Conservation (phyloP, 2,329 filamentous ascomycete genomes). For the Fulvia fulva region DNA sequence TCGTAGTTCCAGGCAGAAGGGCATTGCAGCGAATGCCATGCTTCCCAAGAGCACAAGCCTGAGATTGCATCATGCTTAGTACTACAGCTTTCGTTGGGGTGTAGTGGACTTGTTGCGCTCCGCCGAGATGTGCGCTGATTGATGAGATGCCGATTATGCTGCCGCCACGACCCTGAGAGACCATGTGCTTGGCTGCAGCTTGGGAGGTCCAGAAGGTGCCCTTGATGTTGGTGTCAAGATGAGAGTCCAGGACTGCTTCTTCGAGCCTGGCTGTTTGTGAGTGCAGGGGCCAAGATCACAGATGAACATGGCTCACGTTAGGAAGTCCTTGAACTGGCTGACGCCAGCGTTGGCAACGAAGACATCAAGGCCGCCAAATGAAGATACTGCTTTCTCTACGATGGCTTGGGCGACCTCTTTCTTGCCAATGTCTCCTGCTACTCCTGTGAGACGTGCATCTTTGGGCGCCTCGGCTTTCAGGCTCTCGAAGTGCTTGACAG, state of each 20-base stretch:
- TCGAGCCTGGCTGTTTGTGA: slow-evolving; percentile 45
- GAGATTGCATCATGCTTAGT: slow-evolving; percentile 75
- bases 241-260: slow-evolving; percentile 62
- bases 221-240: slow-evolving; percentile 76
- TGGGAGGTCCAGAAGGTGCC: slow-evolving; percentile 83
- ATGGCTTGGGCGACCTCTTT: slow-evolving; percentile 66
- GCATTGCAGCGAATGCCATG: slow-evolving; percentile 78
- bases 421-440: slow-evolving; percentile 72
- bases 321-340: slow-evolving; percentile 81
- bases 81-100: slow-evolving; percentile 85
- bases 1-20: slow-evolving; percentile 74
- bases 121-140: slow-evolving; percentile 74
- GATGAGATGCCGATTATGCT: slow-evolving; percentile 73
- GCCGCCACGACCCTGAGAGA: slow-evolving; percentile 62
- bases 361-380: slow-evolving; percentile 55
- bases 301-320: slow-evolving; percentile 52
- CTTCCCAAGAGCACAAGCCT: slow-evolving; percentile 70
- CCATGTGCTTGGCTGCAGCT: slow-evolving; percentile 80
- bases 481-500: slow-evolving; percentile 42
- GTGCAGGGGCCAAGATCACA: not conserved
- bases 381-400: slow-evolving; percentile 60
- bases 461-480: slow-evolving; percentile 42
- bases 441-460: slow-evolving; percentile 52
- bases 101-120: slow-evolving; percentile 75
- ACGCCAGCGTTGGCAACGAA: slow-evolving; percentile 90